Conservation (phyloP, 1,139 yeast genomes). For the Pichia terricola region DNA sequence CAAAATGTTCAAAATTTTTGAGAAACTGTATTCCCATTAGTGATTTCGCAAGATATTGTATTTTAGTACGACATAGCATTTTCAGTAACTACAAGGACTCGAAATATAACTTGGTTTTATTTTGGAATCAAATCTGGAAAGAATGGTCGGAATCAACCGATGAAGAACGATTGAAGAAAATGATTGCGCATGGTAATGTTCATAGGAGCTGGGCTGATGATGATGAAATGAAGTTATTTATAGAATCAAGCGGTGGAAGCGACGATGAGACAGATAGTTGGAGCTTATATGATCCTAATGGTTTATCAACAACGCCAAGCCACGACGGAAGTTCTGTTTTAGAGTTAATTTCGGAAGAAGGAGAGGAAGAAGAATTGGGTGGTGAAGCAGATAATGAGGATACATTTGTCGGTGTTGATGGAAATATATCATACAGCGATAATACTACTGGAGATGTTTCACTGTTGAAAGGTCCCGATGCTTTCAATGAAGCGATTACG, state of each 20-base stretch:
- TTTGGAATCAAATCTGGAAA: slow-evolving; percentile 19
- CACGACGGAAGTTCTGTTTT: slow-evolving; percentile 2
- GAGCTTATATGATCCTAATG: neutral
- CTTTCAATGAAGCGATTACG: too few relatives aligned
- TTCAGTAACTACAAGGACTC: slow-evolving; percentile 14
- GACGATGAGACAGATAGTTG: slow-evolving; percentile 7
- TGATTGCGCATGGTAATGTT: slow-evolving; percentile 7
- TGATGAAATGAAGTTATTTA: slow-evolving; percentile 13
- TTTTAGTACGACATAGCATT: slow-evolving; percentile 13
- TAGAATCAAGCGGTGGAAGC: slow-evolving; percentile 12
- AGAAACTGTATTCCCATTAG: slow-evolving; percentile 19
- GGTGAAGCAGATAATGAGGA: neutral
- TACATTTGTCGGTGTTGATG: neutral
- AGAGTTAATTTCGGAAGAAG: slow-evolving; percentile 9
- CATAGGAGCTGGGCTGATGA: slow-evolving; percentile 16
- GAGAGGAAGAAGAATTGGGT: neutral
- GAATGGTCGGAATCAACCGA: slow-evolving; percentile 15
- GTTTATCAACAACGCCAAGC: neutral
- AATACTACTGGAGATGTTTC: neutral
- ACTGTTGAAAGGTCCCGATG: too few relatives aligned
- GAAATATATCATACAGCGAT: neutral
- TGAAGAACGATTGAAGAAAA: slow-evolving; percentile 12
- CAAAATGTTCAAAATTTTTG: slow-evolving; percentile 13
- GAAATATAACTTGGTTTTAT: slow-evolving; percentile 13
- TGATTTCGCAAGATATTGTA: slow-evolving; percentile 22